These are phyloP conservation scores for Yamadazyma insecticola DNA, from an alignment of 805 yeast genomes.

Conservation along the genomic window DNA sequence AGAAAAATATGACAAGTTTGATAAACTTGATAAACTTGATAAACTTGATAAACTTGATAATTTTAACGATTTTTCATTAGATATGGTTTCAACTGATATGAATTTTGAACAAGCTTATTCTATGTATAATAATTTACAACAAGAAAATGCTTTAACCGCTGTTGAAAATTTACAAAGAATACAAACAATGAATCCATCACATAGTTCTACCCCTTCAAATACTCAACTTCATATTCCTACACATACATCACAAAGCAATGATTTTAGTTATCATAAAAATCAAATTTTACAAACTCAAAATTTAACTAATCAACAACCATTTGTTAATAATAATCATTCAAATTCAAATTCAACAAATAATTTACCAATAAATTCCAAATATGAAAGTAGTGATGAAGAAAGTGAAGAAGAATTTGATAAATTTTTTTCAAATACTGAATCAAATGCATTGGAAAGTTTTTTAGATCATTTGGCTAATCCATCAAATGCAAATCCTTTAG, in stretches of 20 bases:
- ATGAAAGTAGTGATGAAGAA: constrained; percentile 7
- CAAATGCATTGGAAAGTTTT: constrained; percentile 36
- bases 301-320: no score
- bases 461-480: constrained; percentile 36
- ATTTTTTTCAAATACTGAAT: constrained; percentile 33
- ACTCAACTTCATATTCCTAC: no score
- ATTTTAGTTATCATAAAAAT: no score
- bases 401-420: constrained; percentile 27
- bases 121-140: constrained; percentile 36
- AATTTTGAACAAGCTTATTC: constrained; percentile 42
- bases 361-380: no score
- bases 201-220: no score
- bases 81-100: constrained; percentile 29
- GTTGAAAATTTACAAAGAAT: constrained; percentile 36
- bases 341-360: no score
- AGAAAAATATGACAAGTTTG: no score
- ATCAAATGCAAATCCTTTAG: constrained; percentile 21
- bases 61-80: constrained; percentile 12
- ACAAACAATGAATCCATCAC: constrained; percentile 19
- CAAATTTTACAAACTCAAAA: no score
- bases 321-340: no score
- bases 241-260: no score
- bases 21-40: no score
- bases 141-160: constrained; percentile 28
- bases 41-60: no score